phyloP scores from a whole-genome alignment of 768 basidiomycete genomes.

The Mycena capillaripes region DNA sequence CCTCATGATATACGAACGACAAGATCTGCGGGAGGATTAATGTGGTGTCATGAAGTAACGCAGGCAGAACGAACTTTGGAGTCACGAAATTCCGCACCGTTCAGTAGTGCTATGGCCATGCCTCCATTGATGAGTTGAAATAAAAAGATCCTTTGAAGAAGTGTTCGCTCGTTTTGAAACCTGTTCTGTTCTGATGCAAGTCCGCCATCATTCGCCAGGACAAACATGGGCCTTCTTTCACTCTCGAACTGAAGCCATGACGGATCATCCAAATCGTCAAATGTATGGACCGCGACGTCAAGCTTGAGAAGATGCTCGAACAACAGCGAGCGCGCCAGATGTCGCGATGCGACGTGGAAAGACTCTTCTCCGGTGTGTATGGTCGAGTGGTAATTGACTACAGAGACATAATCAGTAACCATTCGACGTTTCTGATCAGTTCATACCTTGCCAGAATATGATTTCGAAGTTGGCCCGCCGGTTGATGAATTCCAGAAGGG shows the following conservation, averaged over 20 bases:
- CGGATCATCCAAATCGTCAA: conserved; percentile 60
- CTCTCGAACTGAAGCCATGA: conserved; percentile 63
- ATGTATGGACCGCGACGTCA: conserved; percentile 59
- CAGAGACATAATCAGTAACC: neutral
- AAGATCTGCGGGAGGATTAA: conserved; percentile 57
- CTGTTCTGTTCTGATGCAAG: conserved; percentile 31
- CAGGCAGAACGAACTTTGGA: conserved; percentile 62
- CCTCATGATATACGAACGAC: conserved; percentile 68
- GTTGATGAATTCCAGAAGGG: conserved; percentile 61
- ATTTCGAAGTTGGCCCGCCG: conserved; percentile 72
- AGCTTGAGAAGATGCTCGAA: conserved; percentile 63
- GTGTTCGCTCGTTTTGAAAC: conserved; percentile 42
- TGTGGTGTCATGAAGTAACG: neutral
- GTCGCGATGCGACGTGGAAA: conserved; percentile 60
- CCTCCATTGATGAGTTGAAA: conserved; percentile 63
- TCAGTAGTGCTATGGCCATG: conserved; percentile 64
- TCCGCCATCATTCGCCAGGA: conserved; percentile 70
- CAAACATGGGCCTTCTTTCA: conserved; percentile 72
- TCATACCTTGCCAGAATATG: conserved; percentile 71
- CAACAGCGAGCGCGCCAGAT: conserved; percentile 66
- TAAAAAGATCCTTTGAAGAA: conserved; percentile 66
- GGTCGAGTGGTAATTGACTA: conserved; percentile 62
- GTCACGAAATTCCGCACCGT: conserved; percentile 71
- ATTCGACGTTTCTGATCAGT: neutral
- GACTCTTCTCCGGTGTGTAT: conserved; percentile 51